Evolutionary conservation across 2,329 filamentous ascomycete species (phyloP).

Genomic region (Knufia fluminis): DNA sequence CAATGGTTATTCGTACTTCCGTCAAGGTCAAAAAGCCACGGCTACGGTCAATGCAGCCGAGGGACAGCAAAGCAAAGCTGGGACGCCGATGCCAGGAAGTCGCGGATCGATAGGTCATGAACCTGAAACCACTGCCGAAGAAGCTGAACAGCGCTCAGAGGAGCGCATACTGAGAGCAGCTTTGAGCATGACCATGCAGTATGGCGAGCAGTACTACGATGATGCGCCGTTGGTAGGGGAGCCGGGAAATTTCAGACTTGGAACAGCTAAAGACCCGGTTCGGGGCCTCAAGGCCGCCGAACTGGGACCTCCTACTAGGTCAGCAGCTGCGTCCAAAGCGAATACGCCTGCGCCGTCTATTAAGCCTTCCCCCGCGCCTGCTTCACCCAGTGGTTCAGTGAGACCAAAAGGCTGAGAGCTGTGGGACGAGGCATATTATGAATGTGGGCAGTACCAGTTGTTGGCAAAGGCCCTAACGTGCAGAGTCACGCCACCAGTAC

Average conservation of each 20-base stretch:
- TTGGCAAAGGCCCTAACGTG: too few relatives aligned
- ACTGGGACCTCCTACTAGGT: background rate
- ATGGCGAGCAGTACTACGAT: conserved; percentile 55
- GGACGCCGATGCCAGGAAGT: conserved; percentile 36
- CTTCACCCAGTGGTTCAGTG: background rate
- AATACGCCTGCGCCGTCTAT: background rate
- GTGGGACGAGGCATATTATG: too few relatives aligned
- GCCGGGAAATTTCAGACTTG: conserved; percentile 53
- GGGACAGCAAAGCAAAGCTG: conserved; percentile 40
- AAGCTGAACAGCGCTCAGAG: conserved; percentile 22
- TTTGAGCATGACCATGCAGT: conserved; percentile 42
- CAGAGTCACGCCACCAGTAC: too few relatives aligned
- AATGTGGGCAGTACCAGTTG: too few relatives aligned
- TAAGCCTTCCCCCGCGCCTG: background rate
- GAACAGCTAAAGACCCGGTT: conserved; percentile 29
- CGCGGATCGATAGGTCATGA: conserved; percentile 7
- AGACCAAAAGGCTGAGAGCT: background rate
- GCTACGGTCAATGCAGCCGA: conserved; percentile 25
- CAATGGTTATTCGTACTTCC: conserved; percentile 51
- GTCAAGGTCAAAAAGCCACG: conserved; percentile 29
- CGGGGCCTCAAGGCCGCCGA: background rate
- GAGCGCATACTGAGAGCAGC: conserved; percentile 38
- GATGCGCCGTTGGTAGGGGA: conserved; percentile 55
- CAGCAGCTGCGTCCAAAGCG: background rate
- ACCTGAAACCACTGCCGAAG: background rate